Evolutionary conservation across 2,329 filamentous ascomycete genomes (phyloP).

Genomic region (Ploettnerulaceae sp.): DNA sequence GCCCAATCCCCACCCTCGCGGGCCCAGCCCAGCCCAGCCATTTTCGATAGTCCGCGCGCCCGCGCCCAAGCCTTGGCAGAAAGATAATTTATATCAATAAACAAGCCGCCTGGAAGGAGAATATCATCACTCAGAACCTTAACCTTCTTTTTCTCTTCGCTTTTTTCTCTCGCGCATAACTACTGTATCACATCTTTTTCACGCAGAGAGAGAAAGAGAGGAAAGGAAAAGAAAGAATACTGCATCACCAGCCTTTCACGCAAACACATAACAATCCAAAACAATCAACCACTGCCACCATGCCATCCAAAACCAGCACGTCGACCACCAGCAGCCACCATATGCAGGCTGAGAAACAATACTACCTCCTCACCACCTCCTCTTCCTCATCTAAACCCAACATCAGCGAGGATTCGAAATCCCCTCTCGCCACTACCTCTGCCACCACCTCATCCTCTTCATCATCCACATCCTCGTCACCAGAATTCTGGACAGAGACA

Average conservation of each 20-base stretch:
- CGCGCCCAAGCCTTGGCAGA: not conserved
- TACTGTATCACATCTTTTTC: not conserved
- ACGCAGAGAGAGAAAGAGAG: too few relatives aligned
- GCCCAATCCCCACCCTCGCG: too few relatives aligned
- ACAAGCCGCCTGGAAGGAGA: too few relatives aligned
- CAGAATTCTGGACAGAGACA: slow-evolving; percentile 25
- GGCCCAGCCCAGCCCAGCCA: slow-evolving; percentile 9
- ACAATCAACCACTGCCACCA: not conserved
- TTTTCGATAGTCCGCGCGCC: not conserved
- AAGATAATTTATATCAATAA: too few relatives aligned
- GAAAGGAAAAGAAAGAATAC: too few relatives aligned
- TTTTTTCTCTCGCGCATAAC: not conserved
- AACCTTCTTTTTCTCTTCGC: not conserved
- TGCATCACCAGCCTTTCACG: too few relatives aligned
- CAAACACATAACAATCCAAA: not conserved
- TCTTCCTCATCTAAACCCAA: not conserved
- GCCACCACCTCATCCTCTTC: not conserved
- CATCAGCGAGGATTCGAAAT: not conserved
- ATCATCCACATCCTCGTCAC: slow-evolving; percentile 1
- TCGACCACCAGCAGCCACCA: not conserved
- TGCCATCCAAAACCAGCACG: slow-evolving; percentile 3
- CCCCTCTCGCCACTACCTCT: not conserved
- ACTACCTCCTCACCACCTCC: slow-evolving; percentile 1
- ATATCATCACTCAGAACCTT: too few relatives aligned
- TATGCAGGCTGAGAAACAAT: slow-evolving; percentile 2